Conservation (phyloP, 768 basidiomycete genomes). For the Mycena latifolia region DNA sequence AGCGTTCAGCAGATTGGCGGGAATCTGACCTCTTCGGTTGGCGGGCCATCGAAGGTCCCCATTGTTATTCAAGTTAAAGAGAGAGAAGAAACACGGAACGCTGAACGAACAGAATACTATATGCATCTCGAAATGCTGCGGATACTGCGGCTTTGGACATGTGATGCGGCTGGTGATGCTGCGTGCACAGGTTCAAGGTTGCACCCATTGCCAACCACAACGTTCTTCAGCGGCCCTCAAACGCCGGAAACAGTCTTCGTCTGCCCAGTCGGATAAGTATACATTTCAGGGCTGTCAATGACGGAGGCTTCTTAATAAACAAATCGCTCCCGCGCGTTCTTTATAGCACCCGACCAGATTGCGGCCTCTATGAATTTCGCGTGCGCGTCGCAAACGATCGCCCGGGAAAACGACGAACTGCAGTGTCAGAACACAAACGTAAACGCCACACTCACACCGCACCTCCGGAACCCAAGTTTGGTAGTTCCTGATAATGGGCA, state of each 20-base stretch:
- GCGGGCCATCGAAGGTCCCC: background rate
- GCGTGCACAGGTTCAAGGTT: no score
- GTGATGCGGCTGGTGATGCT: background rate
- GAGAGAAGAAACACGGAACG: no score
- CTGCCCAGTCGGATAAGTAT: no score
- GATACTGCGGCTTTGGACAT: constrained; percentile 13
- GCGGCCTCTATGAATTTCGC: background rate
- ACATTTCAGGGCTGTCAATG: no score
- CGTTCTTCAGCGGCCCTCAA: no score
- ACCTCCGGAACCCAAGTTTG: constrained; percentile 10
- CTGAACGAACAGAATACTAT: no score
- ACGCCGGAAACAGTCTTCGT: no score
- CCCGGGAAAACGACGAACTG: background rate
- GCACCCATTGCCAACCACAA: no score
- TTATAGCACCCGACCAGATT: background rate
- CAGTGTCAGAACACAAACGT: background rate
- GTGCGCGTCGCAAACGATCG: background rate
- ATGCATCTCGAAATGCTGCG: no score
- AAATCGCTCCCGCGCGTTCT: background rate
- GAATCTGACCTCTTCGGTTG: constrained; percentile 1
- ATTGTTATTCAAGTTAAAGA: background rate
- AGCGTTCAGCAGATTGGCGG: background rate
- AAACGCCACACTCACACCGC: constrained; percentile 6
- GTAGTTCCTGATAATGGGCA: constrained; percentile 1
- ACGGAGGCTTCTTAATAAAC: no score